Base-by-base conservation (phyloP, 768 basidiomycete species). In the Naganishia friedmannii region DNA sequence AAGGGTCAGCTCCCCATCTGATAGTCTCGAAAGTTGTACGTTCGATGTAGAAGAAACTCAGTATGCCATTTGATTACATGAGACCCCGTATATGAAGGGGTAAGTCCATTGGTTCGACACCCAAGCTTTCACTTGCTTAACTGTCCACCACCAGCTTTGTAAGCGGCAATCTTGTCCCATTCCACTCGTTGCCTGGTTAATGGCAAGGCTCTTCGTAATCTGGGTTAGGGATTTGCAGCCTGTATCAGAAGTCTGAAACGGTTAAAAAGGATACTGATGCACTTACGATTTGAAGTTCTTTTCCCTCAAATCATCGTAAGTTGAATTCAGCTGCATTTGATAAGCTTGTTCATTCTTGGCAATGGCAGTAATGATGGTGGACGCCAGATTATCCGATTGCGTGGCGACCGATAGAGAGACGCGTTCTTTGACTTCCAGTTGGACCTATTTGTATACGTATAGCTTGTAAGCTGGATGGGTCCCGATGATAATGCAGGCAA, bases 141-240 rank as follows among this genome's bases (percentile, higher is more conserved):
- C 26, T 63, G 60, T 28, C 60, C 60, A n/a, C 60, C 60, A 7
- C 60, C 77, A 13, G 77, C 70, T 13, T 75, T 75, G 60, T 77
- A 78, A 5, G 75, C 76, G 12, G 68, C 60, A n/a, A 90, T 92
- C 85, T 89, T 92, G 72, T 95, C 93, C 95, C 96, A 99, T 70
- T 98, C 93, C 45, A 98, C 81, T 81, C 97, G 97, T 78, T 92
- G 90, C 74, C 92, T 86, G 15, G 93, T 97, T 77, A 97, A 83
- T 0, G 95, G 96, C 69, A 99, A 82, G 0, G 93, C 93, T 45
- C 96, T 86, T 74, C 96, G 85, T 63, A 99, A 84, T 7, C 89
- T 80, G 55, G 15, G 8, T 58, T 37, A 42, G 42, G 9, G 42
- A n/a, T n/a, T n/a, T 8, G 15, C 42, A 42, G 42, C 42, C 15